Percentiles rank a stretch among this genome's conserved stretches.
Conservation (phyloP, 805 yeast genomes). For the Pachysolen tannophilus region DNA sequence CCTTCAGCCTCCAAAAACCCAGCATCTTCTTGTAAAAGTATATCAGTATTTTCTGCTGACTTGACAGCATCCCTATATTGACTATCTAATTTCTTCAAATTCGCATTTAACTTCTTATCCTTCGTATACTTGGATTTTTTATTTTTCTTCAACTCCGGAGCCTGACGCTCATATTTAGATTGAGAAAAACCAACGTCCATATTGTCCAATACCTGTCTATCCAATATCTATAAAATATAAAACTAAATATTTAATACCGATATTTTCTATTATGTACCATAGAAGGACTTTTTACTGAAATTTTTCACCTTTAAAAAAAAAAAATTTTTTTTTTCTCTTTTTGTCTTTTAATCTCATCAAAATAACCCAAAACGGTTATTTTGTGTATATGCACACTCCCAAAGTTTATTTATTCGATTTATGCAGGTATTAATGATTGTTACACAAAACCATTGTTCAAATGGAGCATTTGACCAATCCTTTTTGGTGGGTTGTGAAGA, state of each 20-base stretch:
- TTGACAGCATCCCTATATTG: conserved; percentile 72
- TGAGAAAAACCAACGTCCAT: conserved; percentile 3
- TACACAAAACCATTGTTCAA: no score
- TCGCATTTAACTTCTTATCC: conserved; percentile 57
- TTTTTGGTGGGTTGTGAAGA: no score
- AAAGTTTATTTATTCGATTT: no score
- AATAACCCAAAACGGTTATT: no score
- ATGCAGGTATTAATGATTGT: no score
- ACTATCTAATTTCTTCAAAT: conserved; percentile 58
- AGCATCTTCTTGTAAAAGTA: conserved; percentile 71
- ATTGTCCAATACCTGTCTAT: neutral
- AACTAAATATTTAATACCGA: conserved; percentile 18
- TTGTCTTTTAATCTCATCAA: no score
- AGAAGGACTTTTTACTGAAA: neutral
- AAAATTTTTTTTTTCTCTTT: neutral
- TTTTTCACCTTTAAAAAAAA: no score
- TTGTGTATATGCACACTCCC: no score
- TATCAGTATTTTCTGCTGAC: conserved; percentile 81
- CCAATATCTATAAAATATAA: neutral
- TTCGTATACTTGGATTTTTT: conserved; percentile 28
- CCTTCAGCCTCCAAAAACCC: conserved; percentile 91
- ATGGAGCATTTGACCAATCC: no score
- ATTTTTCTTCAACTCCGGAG: conserved; percentile 17
- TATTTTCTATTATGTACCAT: conserved; percentile 20
- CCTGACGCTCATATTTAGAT: conserved; percentile 22